phyloP scores from a whole-genome alignment of 192 early-diverging fungal species.

The Piromyces finnis region DNA sequence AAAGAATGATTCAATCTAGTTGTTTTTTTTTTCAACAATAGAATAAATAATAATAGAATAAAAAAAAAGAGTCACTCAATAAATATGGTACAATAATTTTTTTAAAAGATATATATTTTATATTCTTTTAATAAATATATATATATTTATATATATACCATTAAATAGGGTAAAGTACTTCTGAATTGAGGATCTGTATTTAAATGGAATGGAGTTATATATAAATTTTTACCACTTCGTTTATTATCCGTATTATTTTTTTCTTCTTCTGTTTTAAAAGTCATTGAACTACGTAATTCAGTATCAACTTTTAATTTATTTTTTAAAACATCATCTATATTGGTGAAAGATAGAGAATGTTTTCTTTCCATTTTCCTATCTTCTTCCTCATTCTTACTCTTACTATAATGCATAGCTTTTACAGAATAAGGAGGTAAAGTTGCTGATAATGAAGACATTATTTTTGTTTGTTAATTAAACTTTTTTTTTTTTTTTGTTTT shows the following conservation, averaged over 20 bases:
- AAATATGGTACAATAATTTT: background rate
- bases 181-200: background rate
- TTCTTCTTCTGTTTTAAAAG: background rate
- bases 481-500: too few species aligned
- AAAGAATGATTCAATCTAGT: background rate
- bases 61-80: background rate
- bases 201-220: background rate
- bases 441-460: too few species aligned
- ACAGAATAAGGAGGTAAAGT: background rate
- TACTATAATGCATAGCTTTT: background rate
- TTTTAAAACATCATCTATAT: background rate
- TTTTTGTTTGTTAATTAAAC: too few species aligned
- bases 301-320: background rate
- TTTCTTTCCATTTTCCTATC: background rate
- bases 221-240: background rate
- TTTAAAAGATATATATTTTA: background rate
- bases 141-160: background rate
- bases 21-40: too few species aligned
- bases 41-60: too few species aligned
- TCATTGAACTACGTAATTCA: background rate
- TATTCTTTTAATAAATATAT: background rate
- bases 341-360: background rate
- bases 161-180: background rate
- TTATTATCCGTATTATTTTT: background rate
- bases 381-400: background rate